Conservation (phyloP, 306 rosid genomes). For the Mucuna pruriens region DNA sequence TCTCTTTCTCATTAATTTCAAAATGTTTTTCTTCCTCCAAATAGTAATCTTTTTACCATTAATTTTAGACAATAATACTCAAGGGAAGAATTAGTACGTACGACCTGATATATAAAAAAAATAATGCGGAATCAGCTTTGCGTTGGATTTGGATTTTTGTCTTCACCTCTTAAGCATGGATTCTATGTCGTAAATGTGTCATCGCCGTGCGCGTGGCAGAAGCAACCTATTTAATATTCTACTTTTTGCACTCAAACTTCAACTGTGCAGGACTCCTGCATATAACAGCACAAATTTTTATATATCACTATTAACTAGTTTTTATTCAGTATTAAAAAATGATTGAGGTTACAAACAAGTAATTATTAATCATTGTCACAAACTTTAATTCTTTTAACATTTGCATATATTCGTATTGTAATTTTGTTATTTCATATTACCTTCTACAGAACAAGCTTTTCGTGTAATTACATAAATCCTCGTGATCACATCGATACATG, state of each 20-base stretch:
- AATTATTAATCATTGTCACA: background rate
- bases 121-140: background rate
- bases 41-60: background rate
- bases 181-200: background rate
- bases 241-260: background rate
- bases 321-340: too few relatives aligned
- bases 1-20: background rate
- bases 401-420: too few relatives aligned
- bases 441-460: background rate
- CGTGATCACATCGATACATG: too few relatives aligned
- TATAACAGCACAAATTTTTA: too few relatives aligned
- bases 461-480: background rate
- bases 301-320: too few relatives aligned
- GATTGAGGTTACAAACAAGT: background rate
- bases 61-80: background rate
- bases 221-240: background rate
- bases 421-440: background rate
- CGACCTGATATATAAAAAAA: background rate
- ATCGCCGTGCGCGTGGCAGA: background rate
- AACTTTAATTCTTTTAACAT: too few relatives aligned
- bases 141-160: background rate
- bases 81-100: background rate
- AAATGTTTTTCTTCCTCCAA: background rate
- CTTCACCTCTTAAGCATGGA: background rate
- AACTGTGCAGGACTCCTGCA: background rate